Base-by-base conservation (phyloP, 2,329 filamentous ascomycete species). In the Neobulgaria alba region DNA sequence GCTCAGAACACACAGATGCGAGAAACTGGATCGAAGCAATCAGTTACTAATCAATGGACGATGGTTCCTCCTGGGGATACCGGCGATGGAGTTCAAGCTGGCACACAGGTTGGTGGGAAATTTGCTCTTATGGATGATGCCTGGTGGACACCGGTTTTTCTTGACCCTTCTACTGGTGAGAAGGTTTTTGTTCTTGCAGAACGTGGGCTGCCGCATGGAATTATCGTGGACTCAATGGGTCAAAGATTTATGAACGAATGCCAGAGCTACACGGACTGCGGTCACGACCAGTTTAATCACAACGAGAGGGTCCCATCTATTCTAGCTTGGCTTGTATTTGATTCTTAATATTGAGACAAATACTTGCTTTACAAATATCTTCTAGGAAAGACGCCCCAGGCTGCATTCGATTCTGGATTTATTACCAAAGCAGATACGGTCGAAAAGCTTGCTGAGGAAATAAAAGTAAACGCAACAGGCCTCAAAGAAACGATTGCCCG, bases 211-310 rank as follows among this genome's bases (percentile, higher is more conserved):
- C 62, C 62, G 17, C 57, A 59, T 46, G 55, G 50, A 3, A 59
- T 65, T 33, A 58, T 64, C 16, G 61, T 65, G 16, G 61, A 63
- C 42, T 39, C 46, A 9, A 33, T 42, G 9, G 61, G 59, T 8
- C 35, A 52, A 29, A 53, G 62, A 9, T 64, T 63, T 47, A 46
- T 56, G 36, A 62, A 63, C 45, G 62, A 65, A 50, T 46, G 61
- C 1, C 48, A 56, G 36, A 44, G 48, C 17, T 64, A 65, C 42
- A 56, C 50, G 3, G 49, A 54, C 33, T 46, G 51, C 5, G 60
- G 56, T 1, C 50, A 51, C 8, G 41, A 47, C 3, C 48, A 55
- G 12, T 61, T 47, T 29, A 31, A 51, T 12, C 41, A 43, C 26
- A 41, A 41, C 38, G 42, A 46, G 32, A 41, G 38, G 4, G 46